A percentile compares a stretch with the other conserved stretches of the same genome.
These are phyloP conservation scores for Diaporthe citrichinensis DNA, from an alignment of 2,329 filamentous ascomycete species.

Conservation along the genomic window DNA sequence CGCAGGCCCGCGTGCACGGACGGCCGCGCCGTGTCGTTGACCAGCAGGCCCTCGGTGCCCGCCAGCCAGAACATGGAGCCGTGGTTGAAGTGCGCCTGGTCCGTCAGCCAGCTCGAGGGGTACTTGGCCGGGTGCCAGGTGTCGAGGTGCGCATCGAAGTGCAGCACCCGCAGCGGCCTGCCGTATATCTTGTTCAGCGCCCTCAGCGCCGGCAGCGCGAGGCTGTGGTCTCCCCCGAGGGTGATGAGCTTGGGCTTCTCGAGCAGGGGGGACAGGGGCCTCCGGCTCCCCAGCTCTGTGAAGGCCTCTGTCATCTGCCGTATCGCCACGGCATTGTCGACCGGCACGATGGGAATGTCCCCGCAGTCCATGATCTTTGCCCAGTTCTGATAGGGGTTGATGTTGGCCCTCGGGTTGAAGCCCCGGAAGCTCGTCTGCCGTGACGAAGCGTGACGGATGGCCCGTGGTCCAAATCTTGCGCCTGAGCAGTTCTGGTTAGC, in stretches of 20 bases:
- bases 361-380: slow-evolving; percentile 88
- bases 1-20: slow-evolving; percentile 88
- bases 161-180: slow-evolving; percentile 76
- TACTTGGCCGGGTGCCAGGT: slow-evolving; percentile 90
- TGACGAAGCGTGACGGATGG: slow-evolving; percentile 86
- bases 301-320: slow-evolving; percentile 89
- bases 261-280: slow-evolving; percentile 51
- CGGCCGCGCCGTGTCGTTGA: slow-evolving; percentile 76
- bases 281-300: slow-evolving; percentile 71
- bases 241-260: slow-evolving; percentile 72
- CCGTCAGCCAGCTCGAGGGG: slow-evolving; percentile 79
- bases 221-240: slow-evolving; percentile 80
- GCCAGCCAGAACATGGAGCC: slow-evolving; percentile 95
- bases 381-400: slow-evolving; percentile 89
- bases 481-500: slow-evolving; percentile 52
- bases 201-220: slow-evolving; percentile 78
- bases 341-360: slow-evolving; percentile 88
- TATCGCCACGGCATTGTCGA: slow-evolving; percentile 87
- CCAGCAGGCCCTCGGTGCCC: slow-evolving; percentile 82
- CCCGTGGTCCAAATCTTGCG: slow-evolving; percentile 87
- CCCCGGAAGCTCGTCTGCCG: slow-evolving; percentile 85
- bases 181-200: slow-evolving; percentile 75
- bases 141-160: slow-evolving; percentile 85
- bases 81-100: slow-evolving; percentile 85
- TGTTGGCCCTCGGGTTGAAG: slow-evolving; percentile 84